Evolutionary conservation across 331 rosid species (phyloP).

Genomic region (Acacia pycnantha): DNA sequence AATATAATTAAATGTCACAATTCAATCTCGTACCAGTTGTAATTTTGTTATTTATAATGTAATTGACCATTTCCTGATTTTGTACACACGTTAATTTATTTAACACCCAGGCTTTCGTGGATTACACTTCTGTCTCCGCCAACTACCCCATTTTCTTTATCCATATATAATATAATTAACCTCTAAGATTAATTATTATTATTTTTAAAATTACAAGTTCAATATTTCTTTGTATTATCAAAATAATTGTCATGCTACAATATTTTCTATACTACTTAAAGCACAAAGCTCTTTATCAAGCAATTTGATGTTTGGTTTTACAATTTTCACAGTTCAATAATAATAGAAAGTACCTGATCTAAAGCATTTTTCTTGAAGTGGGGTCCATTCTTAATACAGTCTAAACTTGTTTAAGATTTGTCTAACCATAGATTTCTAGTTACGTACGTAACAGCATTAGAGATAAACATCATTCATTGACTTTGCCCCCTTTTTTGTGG

Average conservation of each 20-base stretch:
- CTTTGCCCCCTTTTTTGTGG: not conserved
- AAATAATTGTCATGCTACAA: not conserved
- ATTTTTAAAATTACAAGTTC: not conserved
- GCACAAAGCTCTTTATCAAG: not conserved
- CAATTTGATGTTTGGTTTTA: not conserved
- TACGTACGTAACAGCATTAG: not conserved
- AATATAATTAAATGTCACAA: not conserved
- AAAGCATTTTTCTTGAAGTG: not conserved
- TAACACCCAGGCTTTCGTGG: not conserved
- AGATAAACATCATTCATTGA: not conserved
- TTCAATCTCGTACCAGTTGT: not conserved
- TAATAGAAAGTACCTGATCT: no score
- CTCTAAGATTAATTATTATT: not conserved
- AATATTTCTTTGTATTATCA: not conserved
- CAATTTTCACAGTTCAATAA: not conserved
- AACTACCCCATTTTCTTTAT: not conserved
- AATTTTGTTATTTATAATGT: not conserved
- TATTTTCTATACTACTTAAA: no score
- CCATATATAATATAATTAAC: not conserved
- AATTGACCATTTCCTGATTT: constrained; percentile 24
- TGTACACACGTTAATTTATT: not conserved
- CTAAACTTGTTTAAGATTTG: no score
- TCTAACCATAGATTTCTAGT: no score
- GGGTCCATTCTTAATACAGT: not conserved
- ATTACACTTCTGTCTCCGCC: constrained; percentile 15